phyloP scores from a whole-genome alignment of 495 filamentous ascomycete species.

The Annulohypoxylon stygium region DNA sequence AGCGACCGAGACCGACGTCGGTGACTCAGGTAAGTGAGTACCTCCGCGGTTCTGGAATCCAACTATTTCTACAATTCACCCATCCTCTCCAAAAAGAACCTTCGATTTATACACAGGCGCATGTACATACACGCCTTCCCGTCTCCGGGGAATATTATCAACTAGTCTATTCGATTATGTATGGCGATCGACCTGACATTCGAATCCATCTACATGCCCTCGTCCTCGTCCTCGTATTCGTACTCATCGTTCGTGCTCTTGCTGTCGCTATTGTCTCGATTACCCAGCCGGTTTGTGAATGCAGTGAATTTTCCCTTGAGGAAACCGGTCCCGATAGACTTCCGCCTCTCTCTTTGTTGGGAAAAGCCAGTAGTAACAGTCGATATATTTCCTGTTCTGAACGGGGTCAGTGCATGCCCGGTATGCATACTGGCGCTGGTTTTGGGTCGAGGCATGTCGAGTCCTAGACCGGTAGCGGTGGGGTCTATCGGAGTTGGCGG shows the following conservation, averaged over 20 bases:
- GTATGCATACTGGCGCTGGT: conserved; percentile 41
- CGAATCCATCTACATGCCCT: conserved; percentile 22
- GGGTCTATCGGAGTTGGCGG: conserved; percentile 55
- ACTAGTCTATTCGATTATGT: conserved; percentile 16
- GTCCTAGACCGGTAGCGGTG: conserved; percentile 49
- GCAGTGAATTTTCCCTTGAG: conserved; percentile 58
- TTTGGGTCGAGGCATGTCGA: conserved; percentile 47
- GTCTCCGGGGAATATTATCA: conserved; percentile 27
- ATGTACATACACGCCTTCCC: background rate
- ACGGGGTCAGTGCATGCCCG: conserved; percentile 35
- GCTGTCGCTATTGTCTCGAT: conserved; percentile 50
- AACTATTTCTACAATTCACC: conserved; percentile 22
- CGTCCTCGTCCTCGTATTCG: conserved; percentile 23
- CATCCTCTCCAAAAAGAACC: background rate
- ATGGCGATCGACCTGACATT: background rate
- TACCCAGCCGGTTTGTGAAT: conserved; percentile 54
- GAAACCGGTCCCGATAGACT: conserved; percentile 48
- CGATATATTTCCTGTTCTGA: conserved; percentile 17
- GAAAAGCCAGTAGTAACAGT: conserved; percentile 21
- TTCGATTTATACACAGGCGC: conserved; percentile 13
- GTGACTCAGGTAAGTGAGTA: conserved; percentile 7
- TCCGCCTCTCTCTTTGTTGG: conserved; percentile 45
- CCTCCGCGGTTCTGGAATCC: conserved; percentile 14
- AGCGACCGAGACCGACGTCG: conserved; percentile 28
- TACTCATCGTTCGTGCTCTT: conserved; percentile 19